Percentiles rank a stretch among this genome's conserved stretches.
These are phyloP conservation scores for Collybia nuda DNA, from an alignment of 768 basidiomycete genomes.

Conservation along the genomic window DNA sequence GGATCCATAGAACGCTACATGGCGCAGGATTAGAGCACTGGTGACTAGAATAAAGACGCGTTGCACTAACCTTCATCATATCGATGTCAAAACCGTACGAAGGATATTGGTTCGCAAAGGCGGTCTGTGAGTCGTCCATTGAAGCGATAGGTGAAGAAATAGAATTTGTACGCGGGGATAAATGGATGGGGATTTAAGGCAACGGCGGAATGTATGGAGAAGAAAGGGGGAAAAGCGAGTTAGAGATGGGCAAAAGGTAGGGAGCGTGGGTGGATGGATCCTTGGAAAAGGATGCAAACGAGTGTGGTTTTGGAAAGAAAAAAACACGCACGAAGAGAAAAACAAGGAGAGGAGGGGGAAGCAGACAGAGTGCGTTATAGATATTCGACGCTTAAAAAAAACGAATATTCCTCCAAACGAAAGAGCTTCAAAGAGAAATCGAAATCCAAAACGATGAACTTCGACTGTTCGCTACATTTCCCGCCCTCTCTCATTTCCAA, in stretches of 20 bases:
- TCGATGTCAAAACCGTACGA: slow-evolving; percentile 80
- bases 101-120: slow-evolving; percentile 68
- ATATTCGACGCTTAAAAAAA: slow-evolving; percentile 18
- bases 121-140: slow-evolving; percentile 78
- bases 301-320: slow-evolving; percentile 27
- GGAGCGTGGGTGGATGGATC: slow-evolving; percentile 44
- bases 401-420: slow-evolving; percentile 17
- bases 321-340: slow-evolving; percentile 30
- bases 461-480: neutral
- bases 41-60: neutral
- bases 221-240: slow-evolving; percentile 42
- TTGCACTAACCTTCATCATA: slow-evolving; percentile 79
- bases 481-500: neutral
- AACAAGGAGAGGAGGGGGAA: slow-evolving; percentile 14
- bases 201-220: slow-evolving; percentile 36
- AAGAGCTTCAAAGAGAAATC: slow-evolving; percentile 12
- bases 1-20: slow-evolving; percentile 83
- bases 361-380: slow-evolving; percentile 18
- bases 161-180: no score
- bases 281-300: slow-evolving; percentile 34
- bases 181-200: slow-evolving; percentile 19
- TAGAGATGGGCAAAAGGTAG: slow-evolving; percentile 48
- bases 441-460: slow-evolving; percentile 9
- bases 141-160: slow-evolving; percentile 22
- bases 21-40: slow-evolving; percentile 1